Percentiles rank a stretch among this genome's conserved stretches.
Conservation (phyloP, 2,329 filamentous ascomycete species). For the Ophiostoma ulmi region DNA sequence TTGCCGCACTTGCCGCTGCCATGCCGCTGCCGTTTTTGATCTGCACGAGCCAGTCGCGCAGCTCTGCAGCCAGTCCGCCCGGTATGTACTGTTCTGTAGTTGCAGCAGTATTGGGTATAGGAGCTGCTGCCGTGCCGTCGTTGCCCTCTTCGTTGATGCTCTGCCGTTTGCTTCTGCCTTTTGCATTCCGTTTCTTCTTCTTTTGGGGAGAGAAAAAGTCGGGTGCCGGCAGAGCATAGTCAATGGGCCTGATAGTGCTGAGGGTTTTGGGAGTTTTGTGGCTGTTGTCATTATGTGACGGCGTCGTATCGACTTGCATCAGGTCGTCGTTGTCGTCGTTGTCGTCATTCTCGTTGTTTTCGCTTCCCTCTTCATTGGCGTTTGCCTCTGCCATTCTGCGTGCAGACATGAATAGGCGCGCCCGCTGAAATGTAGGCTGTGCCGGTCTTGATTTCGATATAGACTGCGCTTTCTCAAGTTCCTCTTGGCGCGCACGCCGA, state of each 20-base stretch:
- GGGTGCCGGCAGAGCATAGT: slow-evolving; percentile 18
- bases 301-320: not conserved
- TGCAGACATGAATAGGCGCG: slow-evolving; percentile 18
- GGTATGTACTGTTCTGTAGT: slow-evolving; percentile 33
- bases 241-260: not conserved
- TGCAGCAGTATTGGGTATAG: not conserved
- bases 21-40: slow-evolving; percentile 35
- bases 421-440: slow-evolving; percentile 14
- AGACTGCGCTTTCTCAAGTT: not conserved
- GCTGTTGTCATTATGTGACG: not conserved
- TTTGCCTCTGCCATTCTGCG: not conserved
- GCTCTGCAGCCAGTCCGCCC: slow-evolving; percentile 40
- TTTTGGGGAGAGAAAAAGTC: slow-evolving; percentile 30
- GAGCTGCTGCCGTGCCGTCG: not conserved
- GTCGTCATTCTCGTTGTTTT: not conserved
- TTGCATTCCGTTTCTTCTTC: slow-evolving; percentile 7
- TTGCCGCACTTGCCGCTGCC: slow-evolving; percentile 3
- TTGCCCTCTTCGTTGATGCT: not conserved
- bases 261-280: no score
- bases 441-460: not conserved
- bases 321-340: not conserved
- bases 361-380: not conserved
- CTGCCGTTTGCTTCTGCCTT: not conserved
- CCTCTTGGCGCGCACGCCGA: not conserved
- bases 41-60: slow-evolving; percentile 44